These are phyloP conservation scores for Strobilomyces dryophilus DNA, from an alignment of 768 basidiomycete species.

Conservation along the genomic window DNA sequence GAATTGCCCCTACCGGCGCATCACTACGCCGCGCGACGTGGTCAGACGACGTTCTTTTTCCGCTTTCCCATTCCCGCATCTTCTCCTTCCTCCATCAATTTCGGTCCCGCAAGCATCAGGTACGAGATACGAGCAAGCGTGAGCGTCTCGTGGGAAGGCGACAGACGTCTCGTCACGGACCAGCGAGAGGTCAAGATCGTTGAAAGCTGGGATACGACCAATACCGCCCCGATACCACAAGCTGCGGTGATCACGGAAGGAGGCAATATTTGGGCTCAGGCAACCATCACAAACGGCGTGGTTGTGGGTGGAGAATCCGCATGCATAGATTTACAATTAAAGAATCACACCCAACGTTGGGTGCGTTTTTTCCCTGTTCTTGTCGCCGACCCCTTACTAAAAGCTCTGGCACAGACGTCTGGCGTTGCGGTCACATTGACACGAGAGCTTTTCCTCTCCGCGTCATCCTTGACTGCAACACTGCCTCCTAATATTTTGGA, in stretches of 20 bases:
- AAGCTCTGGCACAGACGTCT: constrained; percentile 49
- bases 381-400: constrained; percentile 2
- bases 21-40: constrained; percentile 72
- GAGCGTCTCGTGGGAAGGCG: constrained; percentile 72
- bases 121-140: constrained; percentile 75
- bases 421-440: constrained; percentile 58
- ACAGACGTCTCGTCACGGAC: constrained; percentile 63
- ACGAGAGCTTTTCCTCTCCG: constrained; percentile 57
- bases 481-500: constrained; percentile 52
- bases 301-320: constrained; percentile 65
- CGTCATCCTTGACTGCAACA: constrained; percentile 19
- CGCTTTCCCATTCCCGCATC: constrained; percentile 65
- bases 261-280: constrained; percentile 78
- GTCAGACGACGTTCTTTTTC: constrained; percentile 76
- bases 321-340: constrained; percentile 73
- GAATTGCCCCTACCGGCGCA: constrained; percentile 58
- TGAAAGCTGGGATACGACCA: constrained; percentile 41
- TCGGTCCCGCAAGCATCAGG: constrained; percentile 62
- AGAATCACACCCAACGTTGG: constrained; percentile 80
- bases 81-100: constrained; percentile 67
- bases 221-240: constrained; percentile 42
- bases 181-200: constrained; percentile 61
- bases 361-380: constrained; percentile 33
- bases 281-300: constrained; percentile 56
- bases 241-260: constrained; percentile 68